phyloP scores from a whole-genome alignment of 2,329 filamentous ascomycete species.

The Phialophora expanda region DNA sequence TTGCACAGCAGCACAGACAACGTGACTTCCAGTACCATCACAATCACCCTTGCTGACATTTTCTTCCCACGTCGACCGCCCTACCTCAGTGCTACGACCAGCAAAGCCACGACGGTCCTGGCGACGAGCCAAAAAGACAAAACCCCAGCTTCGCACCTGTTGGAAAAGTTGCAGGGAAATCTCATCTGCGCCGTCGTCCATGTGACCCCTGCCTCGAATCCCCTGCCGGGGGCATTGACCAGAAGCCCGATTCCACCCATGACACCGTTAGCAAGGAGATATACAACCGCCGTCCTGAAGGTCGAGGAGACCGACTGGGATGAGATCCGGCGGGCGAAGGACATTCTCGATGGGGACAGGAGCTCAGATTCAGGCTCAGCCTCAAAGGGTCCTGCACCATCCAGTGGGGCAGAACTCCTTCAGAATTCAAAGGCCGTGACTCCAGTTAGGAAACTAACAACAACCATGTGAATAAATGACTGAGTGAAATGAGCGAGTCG shows the following conservation, averaged over 20 bases:
- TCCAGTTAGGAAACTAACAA: not conserved
- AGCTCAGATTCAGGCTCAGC: not conserved
- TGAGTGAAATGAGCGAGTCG: not conserved
- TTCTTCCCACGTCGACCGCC: slow-evolving; percentile 29
- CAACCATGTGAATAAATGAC: not conserved
- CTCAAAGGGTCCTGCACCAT: not conserved
- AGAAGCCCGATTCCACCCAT: not conserved
- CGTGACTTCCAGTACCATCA: not conserved
- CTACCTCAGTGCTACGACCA: slow-evolving; percentile 20
- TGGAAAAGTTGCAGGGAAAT: not conserved
- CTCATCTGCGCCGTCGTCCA: not conserved
- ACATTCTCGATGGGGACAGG: not conserved
- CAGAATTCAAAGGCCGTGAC: not conserved
- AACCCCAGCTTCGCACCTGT: not conserved
- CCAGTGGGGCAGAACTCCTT: not conserved
- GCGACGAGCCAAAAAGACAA: not conserved
- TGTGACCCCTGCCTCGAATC: not conserved
- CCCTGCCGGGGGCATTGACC: not conserved
- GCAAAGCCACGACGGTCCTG: no score
- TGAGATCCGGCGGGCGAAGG: slow-evolving; percentile 4
- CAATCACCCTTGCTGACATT: slow-evolving; percentile 23
- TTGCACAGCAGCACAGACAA: not conserved
- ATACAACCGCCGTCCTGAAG: not conserved
- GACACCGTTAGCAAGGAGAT: not conserved
- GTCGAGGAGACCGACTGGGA: slow-evolving; percentile 1